These are phyloP conservation scores for Lichtheimia ornata DNA, from an alignment of 371 early-diverging fungal genomes.

Conservation along the genomic window DNA sequence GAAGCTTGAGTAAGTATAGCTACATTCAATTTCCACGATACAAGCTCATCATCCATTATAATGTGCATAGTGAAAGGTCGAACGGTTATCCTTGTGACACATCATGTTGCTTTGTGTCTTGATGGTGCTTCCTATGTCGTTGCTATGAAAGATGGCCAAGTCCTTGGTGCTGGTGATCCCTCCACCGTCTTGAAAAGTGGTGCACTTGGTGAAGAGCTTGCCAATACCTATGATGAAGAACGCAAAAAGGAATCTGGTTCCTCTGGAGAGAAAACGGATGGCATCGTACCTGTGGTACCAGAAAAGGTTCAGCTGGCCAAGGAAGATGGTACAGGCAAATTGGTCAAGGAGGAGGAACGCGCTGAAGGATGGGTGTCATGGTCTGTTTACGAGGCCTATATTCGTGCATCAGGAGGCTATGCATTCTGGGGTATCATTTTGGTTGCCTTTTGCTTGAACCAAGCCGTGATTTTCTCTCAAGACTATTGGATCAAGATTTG, in stretches of 20 bases:
- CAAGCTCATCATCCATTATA: no score
- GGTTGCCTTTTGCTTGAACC: constrained; percentile 51
- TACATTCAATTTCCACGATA: not conserved
- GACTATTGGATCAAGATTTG: constrained; percentile 71
- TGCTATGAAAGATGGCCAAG: constrained; percentile 68
- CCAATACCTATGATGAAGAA: constrained; percentile 19
- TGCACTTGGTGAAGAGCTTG: constrained; percentile 48
- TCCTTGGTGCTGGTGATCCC: constrained; percentile 61
- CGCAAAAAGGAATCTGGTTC: no score
- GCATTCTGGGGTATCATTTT: constrained; percentile 52
- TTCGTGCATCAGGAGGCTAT: constrained; percentile 69
- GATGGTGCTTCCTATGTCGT: constrained; percentile 71
- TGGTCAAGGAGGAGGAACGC: constrained; percentile 70
- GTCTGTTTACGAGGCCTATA: constrained; percentile 65
- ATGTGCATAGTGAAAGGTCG: constrained; percentile 57
- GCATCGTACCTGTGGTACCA: constrained; percentile 33
- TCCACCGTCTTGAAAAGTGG: constrained; percentile 48
- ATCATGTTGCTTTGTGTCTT: constrained; percentile 79
- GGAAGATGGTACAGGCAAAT: constrained; percentile 33
- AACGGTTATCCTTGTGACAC: constrained; percentile 86
- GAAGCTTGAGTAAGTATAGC: constrained; percentile 34
- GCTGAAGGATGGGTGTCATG: constrained; percentile 66
- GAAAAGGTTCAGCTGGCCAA: constrained; percentile 2
- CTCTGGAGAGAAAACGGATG: constrained; percentile 24
- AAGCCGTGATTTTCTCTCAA: constrained; percentile 48